These are phyloP conservation scores for Adiantum capillusveneris DNA, from an alignment of 75 land plant genomes.

Conservation along the genomic window DNA sequence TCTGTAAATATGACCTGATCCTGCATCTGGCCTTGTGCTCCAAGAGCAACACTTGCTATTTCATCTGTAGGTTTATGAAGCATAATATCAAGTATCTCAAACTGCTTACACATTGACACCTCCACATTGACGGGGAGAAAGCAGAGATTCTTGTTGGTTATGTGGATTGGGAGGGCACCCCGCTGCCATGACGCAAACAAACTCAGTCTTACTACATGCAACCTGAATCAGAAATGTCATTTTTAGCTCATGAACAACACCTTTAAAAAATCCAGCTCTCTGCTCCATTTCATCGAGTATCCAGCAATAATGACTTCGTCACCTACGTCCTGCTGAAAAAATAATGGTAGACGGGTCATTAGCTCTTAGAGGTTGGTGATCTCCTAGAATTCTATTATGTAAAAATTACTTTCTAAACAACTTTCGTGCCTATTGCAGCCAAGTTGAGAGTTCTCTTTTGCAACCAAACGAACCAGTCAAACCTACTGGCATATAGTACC, in stretches of 20 bases:
- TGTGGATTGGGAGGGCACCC: slow-evolving; percentile 77
- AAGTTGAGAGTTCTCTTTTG: background rate
- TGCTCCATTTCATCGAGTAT: slow-evolving; percentile 35
- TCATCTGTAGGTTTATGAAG: slow-evolving; percentile 97
- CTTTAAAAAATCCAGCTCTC: slow-evolving; percentile 35
- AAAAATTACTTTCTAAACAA: background rate
- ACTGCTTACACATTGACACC: slow-evolving; percentile 44
- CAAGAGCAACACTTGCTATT: slow-evolving; percentile 45
- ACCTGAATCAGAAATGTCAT: background rate
- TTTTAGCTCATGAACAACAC: slow-evolving; percentile 5
- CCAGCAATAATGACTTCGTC: slow-evolving; percentile 19
- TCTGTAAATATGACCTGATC: slow-evolving; percentile 49
- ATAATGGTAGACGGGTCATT: background rate
- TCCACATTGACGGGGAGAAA: slow-evolving; percentile 61
- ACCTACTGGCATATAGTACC: background rate
- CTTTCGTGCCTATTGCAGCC: background rate
- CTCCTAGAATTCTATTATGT: no score
- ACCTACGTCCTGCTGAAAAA: slow-evolving; percentile 14
- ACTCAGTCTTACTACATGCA: background rate
- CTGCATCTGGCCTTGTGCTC: slow-evolving; percentile 6
- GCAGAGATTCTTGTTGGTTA: slow-evolving; percentile 50
- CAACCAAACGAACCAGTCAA: background rate
- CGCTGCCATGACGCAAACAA: slow-evolving; percentile 48
- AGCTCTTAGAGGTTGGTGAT: background rate
- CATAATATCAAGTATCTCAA: slow-evolving; percentile 52